phyloP scores from a whole-genome alignment of 768 basidiomycete genomes.

The Lentinula edodes region DNA sequence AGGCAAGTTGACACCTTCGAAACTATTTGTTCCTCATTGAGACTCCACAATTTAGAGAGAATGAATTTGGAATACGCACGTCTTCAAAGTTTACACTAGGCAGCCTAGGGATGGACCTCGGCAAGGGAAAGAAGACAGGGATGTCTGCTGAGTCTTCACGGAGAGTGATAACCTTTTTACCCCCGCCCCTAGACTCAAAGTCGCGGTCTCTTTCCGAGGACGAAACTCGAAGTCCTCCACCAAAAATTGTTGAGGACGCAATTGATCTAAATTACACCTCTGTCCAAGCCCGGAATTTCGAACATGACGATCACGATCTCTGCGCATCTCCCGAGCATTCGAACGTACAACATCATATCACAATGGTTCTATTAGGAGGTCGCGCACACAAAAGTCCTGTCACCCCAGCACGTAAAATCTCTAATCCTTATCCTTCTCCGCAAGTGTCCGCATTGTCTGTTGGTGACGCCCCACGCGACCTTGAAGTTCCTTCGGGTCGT shows the following conservation, averaged over 20 bases:
- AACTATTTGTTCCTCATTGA: not conserved
- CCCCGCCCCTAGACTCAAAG: constrained; percentile 13
- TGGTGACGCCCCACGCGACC: not conserved
- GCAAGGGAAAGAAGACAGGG: constrained; percentile 12
- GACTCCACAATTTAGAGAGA: not conserved
- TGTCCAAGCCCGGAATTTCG: not conserved
- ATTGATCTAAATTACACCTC: not conserved
- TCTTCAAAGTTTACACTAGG: not conserved
- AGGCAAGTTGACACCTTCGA: not conserved
- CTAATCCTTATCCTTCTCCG: not conserved
- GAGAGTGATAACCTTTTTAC: constrained; percentile 21
- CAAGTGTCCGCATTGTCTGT: not conserved
- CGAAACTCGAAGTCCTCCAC: not conserved
- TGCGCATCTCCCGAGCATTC: not conserved
- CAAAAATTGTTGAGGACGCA: not conserved
- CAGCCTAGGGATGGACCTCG: not conserved
- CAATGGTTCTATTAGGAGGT: not conserved
- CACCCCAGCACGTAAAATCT: not conserved
- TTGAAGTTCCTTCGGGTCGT: not conserved
- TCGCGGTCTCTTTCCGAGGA: not conserved
- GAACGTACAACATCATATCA: not conserved
- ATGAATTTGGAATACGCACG: not conserved
- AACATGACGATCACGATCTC: not conserved
- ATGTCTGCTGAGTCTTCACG: constrained; percentile 17
- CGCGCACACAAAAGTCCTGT: not conserved